phyloP scores from a whole-genome alignment of 306 rosid species.

The Sechiopsis laciniata region DNA sequence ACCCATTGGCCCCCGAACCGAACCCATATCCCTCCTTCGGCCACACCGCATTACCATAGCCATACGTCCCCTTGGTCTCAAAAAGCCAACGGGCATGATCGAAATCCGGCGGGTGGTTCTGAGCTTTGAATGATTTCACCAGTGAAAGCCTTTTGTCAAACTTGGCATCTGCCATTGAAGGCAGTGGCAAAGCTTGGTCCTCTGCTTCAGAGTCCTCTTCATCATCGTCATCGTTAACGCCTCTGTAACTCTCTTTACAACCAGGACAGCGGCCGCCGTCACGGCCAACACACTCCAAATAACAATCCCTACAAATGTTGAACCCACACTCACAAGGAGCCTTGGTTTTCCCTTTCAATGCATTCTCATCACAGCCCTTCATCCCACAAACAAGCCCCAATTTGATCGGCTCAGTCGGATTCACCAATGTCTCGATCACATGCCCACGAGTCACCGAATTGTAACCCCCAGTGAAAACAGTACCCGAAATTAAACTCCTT shows the following conservation, averaged over 20 bases:
- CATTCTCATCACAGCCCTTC: slow-evolving; percentile 68
- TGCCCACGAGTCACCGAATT: slow-evolving; percentile 72
- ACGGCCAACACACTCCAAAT: slow-evolving; percentile 48
- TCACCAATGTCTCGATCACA: slow-evolving; percentile 50
- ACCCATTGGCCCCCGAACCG: slow-evolving; percentile 52
- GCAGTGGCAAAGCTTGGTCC: slow-evolving; percentile 63
- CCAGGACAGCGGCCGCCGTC: slow-evolving; percentile 67
- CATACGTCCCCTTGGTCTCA: slow-evolving; percentile 82
- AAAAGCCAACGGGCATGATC: slow-evolving; percentile 79
- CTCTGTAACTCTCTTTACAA: slow-evolving; percentile 54
- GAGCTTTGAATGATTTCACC: slow-evolving; percentile 71
- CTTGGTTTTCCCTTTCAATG: slow-evolving; percentile 28
- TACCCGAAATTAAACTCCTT: slow-evolving; percentile 54
- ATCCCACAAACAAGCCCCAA: slow-evolving; percentile 46
- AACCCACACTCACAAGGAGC: slow-evolving; percentile 69
- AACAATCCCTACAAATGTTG: slow-evolving; percentile 66
- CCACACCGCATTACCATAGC: slow-evolving; percentile 85
- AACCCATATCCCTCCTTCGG: slow-evolving; percentile 66
- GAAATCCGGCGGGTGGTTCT: slow-evolving; percentile 59
- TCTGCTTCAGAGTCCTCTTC: slow-evolving; percentile 49
- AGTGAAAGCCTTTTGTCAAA: slow-evolving; percentile 67
- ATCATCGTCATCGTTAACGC: slow-evolving; percentile 35
- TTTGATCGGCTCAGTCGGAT: slow-evolving; percentile 26
- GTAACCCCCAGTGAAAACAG: slow-evolving; percentile 69
- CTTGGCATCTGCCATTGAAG: slow-evolving; percentile 66